Evolutionary conservation across 768 basidiomycete genomes (phyloP).

Genomic region (Dioszegia hungarica): DNA sequence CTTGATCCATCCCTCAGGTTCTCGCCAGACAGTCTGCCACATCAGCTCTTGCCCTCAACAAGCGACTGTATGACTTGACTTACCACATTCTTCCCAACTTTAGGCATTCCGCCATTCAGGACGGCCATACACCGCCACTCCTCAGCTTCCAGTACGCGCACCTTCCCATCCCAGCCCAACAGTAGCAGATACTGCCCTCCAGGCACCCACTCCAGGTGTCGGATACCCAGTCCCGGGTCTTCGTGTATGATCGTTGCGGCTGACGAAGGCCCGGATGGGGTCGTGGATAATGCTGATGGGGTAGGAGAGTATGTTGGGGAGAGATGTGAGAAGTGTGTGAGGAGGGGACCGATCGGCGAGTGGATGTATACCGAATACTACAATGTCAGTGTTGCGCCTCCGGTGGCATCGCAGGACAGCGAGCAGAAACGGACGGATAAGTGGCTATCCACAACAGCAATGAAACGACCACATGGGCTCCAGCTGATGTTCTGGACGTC

Average conservation of each 20-base stretch:
- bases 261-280: background rate
- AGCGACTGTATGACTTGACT: constrained; percentile 3
- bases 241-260: constrained; percentile 19
- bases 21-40: constrained; percentile 71
- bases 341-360: constrained; percentile 43
- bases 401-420: background rate
- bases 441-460: constrained; percentile 45
- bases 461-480: constrained; percentile 49
- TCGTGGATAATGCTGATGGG: background rate
- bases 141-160: constrained; percentile 49
- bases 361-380: constrained; percentile 49
- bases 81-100: constrained; percentile 19
- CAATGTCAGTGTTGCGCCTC: background rate
- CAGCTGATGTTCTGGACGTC: constrained; percentile 47
- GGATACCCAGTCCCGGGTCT: constrained; percentile 80
- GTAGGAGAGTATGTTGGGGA: constrained; percentile 28
- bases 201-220: constrained; percentile 78
- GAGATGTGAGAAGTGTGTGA: constrained; percentile 32
- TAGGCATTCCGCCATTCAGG: constrained; percentile 9
- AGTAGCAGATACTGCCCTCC: constrained; percentile 74
- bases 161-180: constrained; percentile 86
- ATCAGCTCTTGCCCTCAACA: background rate
- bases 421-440: constrained; percentile 37
- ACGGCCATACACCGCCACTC: constrained; percentile 44
- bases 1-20: constrained; percentile 78